A percentile compares a stretch with the other conserved stretches of the same genome.
Evolutionary conservation across 2,329 filamentous ascomycete genomes (phyloP).

Genomic region (Colletotrichum lentis): DNA sequence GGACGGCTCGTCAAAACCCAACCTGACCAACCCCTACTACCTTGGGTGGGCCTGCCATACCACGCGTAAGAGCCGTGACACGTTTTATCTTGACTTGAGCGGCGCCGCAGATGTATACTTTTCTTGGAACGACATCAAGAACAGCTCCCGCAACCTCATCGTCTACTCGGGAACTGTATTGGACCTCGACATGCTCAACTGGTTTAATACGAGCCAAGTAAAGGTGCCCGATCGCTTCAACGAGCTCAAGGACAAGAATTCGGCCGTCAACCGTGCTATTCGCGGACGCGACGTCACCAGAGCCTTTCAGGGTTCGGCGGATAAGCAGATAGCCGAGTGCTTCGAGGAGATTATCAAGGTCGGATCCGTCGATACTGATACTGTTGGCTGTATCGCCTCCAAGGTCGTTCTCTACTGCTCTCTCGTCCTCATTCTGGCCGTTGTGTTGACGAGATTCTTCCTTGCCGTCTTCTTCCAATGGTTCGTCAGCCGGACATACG

Average conservation of each 20-base stretch:
- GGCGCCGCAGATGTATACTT: conserved; percentile 90
- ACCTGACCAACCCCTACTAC: conserved; percentile 78
- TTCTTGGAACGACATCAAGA: conserved; percentile 93
- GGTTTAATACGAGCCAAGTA: conserved; percentile 88
- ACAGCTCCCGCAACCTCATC: conserved; percentile 86
- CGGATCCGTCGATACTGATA: conserved; percentile 93
- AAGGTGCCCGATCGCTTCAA: conserved; percentile 79
- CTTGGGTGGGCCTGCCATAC: conserved; percentile 91
- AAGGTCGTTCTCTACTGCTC: conserved; percentile 96
- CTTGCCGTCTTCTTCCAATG: conserved; percentile 93
- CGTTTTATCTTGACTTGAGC: conserved; percentile 76
- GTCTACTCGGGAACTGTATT: conserved; percentile 95
- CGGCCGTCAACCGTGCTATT: conserved; percentile 67
- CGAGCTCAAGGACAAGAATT: conserved; percentile 74
- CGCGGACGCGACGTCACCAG: conserved; percentile 90
- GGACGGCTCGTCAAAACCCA: conserved; percentile 83
- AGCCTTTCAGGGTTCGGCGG: conserved; percentile 77
- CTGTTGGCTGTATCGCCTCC: conserved; percentile 95
- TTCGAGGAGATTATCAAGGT: conserved; percentile 95
- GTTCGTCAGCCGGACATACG: conserved; percentile 90
- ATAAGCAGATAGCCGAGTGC: conserved; percentile 86
- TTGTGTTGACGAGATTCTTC: conserved; percentile 86
- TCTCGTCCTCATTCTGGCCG: conserved; percentile 87
- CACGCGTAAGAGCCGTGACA: conserved; percentile 68
- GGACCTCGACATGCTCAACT: conserved; percentile 85